Evolutionary conservation across 257 asterid species (phyloP).

Genomic region (Phtheirospermum japonicum): DNA sequence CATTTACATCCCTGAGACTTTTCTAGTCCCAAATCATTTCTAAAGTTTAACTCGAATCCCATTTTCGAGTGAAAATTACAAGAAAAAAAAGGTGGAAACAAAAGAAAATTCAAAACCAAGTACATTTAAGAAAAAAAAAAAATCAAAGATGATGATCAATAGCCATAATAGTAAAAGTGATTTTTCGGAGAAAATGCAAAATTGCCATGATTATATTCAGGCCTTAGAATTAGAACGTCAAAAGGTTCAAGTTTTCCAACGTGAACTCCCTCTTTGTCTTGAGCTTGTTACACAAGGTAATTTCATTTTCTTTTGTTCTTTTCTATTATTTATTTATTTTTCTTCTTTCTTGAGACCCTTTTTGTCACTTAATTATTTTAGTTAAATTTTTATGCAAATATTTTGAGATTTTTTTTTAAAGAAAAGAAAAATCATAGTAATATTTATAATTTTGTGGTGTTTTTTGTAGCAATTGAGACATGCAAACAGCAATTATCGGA

Average conservation of each 20-base stretch:
- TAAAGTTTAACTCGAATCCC: no score
- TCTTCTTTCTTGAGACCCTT: no score
- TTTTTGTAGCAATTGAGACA: conserved; percentile 68
- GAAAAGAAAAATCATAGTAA: no score
- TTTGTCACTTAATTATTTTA: no score
- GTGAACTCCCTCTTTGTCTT: conserved; percentile 93
- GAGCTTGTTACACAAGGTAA: conserved; percentile 89
- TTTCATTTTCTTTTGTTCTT: background rate
- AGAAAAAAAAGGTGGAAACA: no score
- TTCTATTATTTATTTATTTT: background rate
- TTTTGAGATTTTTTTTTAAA: no score
- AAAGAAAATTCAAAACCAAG: no score
- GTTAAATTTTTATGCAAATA: no score
- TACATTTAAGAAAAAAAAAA: background rate
- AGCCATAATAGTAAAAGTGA: conserved; percentile 6
- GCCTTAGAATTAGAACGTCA: conserved; percentile 69
- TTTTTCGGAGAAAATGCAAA: conserved; percentile 48
- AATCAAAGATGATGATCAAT: conserved; percentile 33
- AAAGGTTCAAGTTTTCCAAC: conserved; percentile 88
- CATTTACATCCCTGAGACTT: no score
- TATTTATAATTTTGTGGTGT: no score
- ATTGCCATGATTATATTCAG: conserved; percentile 54
- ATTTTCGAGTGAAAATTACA: no score
- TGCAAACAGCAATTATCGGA: conserved; percentile 63
- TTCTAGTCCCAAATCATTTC: no score